Evolutionary conservation across 2,329 filamentous ascomycete genomes (phyloP).

Genomic region (Graphium sp.): DNA sequence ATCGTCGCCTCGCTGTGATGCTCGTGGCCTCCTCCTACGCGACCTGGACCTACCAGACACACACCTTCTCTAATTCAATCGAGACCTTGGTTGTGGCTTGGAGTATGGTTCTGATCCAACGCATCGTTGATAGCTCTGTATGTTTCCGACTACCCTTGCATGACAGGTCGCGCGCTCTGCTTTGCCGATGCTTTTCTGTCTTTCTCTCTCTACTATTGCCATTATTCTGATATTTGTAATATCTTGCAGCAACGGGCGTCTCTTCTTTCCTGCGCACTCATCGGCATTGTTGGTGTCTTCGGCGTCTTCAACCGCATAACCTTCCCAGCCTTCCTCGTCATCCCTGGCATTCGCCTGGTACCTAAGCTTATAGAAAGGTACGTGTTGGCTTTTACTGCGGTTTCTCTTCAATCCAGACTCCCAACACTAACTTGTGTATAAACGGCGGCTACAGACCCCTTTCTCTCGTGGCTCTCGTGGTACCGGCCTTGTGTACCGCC

Average conservation of each 20-base stretch:
- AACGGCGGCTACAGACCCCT: conserved; percentile 25
- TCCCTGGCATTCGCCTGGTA: conserved; percentile 69
- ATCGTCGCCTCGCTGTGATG: conserved; percentile 57
- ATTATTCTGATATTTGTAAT: conserved; percentile 10
- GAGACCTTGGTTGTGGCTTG: conserved; percentile 87
- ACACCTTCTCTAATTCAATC: conserved; percentile 95
- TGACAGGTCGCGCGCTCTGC: no score
- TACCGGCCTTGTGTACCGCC: conserved; percentile 50
- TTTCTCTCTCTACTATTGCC: conserved; percentile 3
- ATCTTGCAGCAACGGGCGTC: conserved; percentile 51
- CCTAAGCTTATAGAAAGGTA: conserved; percentile 75
- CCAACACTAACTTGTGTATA: conserved; percentile 1
- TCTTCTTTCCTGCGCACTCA: conserved; percentile 55
- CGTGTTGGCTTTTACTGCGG: conserved; percentile 12
- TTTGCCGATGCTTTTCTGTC: no score
- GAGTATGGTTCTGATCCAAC: conserved; percentile 80
- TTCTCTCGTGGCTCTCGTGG: conserved; percentile 44
- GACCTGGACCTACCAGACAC: conserved; percentile 96
- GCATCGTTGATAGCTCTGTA: conserved; percentile 69
- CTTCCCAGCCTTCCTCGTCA: conserved; percentile 79
- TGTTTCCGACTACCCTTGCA: conserved; percentile 11
- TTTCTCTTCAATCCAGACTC: not conserved
- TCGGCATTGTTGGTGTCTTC: conserved; percentile 69
- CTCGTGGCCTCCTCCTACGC: conserved; percentile 93
- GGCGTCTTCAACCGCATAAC: conserved; percentile 95